phyloP scores from a whole-genome alignment of 116 monocot species.

The Phalaenopsis hybrid region DNA sequence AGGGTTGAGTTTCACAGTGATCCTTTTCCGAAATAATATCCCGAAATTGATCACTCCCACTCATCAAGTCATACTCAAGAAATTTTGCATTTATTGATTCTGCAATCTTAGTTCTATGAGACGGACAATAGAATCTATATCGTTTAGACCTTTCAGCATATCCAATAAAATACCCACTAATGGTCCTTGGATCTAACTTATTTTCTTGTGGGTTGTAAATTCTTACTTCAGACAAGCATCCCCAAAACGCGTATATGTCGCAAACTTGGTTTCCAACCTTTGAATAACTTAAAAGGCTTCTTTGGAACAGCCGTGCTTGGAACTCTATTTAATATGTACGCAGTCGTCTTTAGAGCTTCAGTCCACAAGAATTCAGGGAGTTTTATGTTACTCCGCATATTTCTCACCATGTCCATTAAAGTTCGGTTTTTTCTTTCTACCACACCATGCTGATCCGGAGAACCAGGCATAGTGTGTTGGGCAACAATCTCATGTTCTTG shows the following conservation, averaged over 20 bases:
- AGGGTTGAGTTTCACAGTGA: background rate
- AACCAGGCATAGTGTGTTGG: slow-evolving; percentile 12
- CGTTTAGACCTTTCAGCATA: slow-evolving; percentile 8
- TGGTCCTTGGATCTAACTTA: background rate
- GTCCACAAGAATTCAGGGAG: slow-evolving; percentile 8
- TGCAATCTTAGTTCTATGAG: slow-evolving; percentile 9
- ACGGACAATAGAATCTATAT: slow-evolving; percentile 10
- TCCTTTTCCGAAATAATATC: background rate
- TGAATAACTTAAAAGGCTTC: slow-evolving; percentile 15
- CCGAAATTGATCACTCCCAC: slow-evolving; percentile 7
- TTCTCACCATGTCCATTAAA: slow-evolving; percentile 7
- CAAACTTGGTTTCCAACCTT: slow-evolving; percentile 12
- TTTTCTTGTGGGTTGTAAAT: background rate
- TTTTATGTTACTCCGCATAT: background rate
- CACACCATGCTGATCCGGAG: background rate
- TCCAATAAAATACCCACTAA: background rate
- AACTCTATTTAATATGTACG: slow-evolving; percentile 11
- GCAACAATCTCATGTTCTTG: slow-evolving; percentile 9
- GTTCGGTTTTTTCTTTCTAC: background rate
- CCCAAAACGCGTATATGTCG: background rate
- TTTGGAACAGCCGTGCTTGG: slow-evolving; percentile 12
- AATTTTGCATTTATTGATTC: slow-evolving; percentile 18
- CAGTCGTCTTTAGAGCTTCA: background rate
- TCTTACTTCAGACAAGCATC: background rate
- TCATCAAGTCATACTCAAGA: slow-evolving; percentile 20